Conservation (phyloP, 495 filamentous ascomycete species). For the Penicillium lividum region DNA sequence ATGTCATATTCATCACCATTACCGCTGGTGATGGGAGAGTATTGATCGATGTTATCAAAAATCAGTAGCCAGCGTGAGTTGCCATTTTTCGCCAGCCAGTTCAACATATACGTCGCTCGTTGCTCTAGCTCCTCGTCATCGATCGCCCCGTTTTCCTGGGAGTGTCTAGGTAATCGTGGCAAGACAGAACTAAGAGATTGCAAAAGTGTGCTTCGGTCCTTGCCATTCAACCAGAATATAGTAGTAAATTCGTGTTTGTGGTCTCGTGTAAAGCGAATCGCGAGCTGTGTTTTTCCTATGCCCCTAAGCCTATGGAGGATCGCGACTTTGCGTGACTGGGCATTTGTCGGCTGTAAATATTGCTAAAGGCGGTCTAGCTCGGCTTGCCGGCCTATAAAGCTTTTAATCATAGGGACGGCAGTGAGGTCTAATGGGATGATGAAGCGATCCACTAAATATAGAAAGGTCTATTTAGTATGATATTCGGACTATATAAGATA, state of each 20-base stretch:
- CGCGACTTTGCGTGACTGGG: slow-evolving; percentile 25
- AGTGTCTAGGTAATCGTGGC: slow-evolving; percentile 18
- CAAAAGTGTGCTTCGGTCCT: slow-evolving; percentile 23
- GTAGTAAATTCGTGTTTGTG: slow-evolving; percentile 30
- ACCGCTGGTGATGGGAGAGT: slow-evolving; percentile 21
- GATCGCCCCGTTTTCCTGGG: slow-evolving; percentile 1
- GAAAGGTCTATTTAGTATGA: no score
- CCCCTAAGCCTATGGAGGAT: slow-evolving; percentile 43
- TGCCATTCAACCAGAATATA: slow-evolving; percentile 34
- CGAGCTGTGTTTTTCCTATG: slow-evolving; percentile 47
- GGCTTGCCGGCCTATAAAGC: slow-evolving; percentile 30
- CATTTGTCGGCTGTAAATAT: slow-evolving; percentile 21
- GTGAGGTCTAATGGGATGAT: slow-evolving; percentile 28
- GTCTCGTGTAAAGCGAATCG: slow-evolving; percentile 36
- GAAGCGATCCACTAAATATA: no score
- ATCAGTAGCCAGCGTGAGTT: slow-evolving; percentile 43
- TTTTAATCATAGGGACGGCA: slow-evolving; percentile 23
- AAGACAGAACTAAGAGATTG: slow-evolving; percentile 27
- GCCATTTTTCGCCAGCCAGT: slow-evolving; percentile 28
- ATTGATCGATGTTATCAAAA: slow-evolving; percentile 45
- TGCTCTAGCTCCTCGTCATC: slow-evolving; percentile 22
- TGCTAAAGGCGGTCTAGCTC: slow-evolving; percentile 29
- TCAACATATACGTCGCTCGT: slow-evolving; percentile 18
- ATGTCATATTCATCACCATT: slow-evolving; percentile 35
- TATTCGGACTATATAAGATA: no score